Conservation (phyloP, 1,139 yeast species). For the Suhomyces taliae region DNA sequence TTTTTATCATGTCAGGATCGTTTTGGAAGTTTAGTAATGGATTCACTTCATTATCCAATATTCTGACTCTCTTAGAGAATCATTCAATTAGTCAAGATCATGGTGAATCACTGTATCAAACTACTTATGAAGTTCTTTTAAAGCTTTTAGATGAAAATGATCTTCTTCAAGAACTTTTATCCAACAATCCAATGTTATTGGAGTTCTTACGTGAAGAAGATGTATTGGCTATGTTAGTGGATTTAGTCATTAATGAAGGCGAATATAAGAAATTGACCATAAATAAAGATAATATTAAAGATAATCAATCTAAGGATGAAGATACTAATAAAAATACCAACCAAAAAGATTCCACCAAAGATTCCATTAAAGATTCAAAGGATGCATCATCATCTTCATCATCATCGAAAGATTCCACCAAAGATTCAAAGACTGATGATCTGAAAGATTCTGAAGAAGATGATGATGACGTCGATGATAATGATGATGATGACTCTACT, state of each 20-base stretch:
- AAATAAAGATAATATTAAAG: not conserved
- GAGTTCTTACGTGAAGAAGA: constrained; percentile 79
- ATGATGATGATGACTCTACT: not conserved
- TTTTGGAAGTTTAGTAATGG: constrained; percentile 94
- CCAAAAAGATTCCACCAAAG: constrained; percentile 1
- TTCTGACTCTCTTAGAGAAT: constrained; percentile 69
- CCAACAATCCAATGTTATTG: constrained; percentile 78
- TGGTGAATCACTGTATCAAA: constrained; percentile 20
- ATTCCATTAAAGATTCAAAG: not conserved
- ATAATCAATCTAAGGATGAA: not conserved
- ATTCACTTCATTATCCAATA: constrained; percentile 71
- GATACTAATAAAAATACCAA: not conserved
- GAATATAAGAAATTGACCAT: constrained; percentile 9
- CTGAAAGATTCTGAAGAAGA: not conserved
- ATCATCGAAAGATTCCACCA: not conserved
- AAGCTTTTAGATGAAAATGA: constrained; percentile 85
- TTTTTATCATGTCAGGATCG: constrained; percentile 61
- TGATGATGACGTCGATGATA: not conserved
- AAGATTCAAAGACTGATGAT: not conserved
- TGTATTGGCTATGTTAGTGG: constrained; percentile 64
- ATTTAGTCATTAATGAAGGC: constrained; percentile 59
- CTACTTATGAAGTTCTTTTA: constrained; percentile 43
- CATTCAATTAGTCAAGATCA: constrained; percentile 35
- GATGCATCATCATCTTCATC: not conserved
- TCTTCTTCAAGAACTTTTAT: constrained; percentile 75